Evolutionary conservation across 495 filamentous ascomycete genomes (phyloP).

Genomic region (Aspergillus carlsbadensis): DNA sequence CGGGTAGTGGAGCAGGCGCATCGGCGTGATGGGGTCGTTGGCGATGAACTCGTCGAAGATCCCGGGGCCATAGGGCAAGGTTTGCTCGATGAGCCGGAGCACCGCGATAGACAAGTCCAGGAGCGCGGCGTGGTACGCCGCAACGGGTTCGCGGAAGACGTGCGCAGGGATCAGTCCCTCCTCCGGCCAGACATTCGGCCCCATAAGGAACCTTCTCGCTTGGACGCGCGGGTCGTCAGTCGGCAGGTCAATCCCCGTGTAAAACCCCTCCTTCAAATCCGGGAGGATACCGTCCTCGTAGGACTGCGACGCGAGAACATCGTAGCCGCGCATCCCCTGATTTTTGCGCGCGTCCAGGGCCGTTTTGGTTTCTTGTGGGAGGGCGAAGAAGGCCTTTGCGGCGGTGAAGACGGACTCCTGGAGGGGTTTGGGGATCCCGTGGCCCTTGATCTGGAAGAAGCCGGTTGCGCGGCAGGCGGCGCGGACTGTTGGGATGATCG

Average conservation of each 20-base stretch:
- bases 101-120: background rate
- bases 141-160: too few relatives aligned
- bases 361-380: constrained; percentile 28
- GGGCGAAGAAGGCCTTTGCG: constrained; percentile 30
- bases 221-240: constrained; percentile 23
- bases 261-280: constrained; percentile 36
- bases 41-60: constrained; percentile 30
- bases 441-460: constrained; percentile 38
- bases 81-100: constrained; percentile 21
- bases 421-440: constrained; percentile 24
- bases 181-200: constrained; percentile 30
- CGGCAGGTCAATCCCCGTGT: constrained; percentile 26
- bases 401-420: constrained; percentile 27
- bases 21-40: constrained; percentile 19
- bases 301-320: constrained; percentile 25
- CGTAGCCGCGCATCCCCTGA: constrained; percentile 32
- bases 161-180: too few relatives aligned
- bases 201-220: constrained; percentile 24
- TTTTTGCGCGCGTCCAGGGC: constrained; percentile 18
- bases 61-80: constrained; percentile 24
- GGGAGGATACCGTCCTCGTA: constrained; percentile 23
- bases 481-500: constrained; percentile 23
- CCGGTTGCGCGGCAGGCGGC: constrained; percentile 32
- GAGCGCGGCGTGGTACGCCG: too few relatives aligned
- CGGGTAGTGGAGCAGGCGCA: constrained; percentile 39